These are phyloP conservation scores for Lactarius hatsudake DNA, from an alignment of 768 basidiomycete species.

Conservation along the genomic window DNA sequence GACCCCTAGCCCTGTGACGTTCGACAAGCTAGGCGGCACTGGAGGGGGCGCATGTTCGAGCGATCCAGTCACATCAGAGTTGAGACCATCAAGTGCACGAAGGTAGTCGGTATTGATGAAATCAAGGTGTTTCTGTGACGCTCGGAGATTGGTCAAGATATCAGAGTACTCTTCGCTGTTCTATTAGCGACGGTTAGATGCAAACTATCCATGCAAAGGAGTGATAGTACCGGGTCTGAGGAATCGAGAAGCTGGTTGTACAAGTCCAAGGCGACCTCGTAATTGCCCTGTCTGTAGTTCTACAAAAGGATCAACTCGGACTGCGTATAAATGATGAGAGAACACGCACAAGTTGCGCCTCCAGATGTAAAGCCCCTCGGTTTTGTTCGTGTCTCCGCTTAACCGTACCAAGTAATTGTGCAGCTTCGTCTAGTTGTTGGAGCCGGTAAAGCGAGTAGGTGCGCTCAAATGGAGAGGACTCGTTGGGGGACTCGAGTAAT, in stretches of 20 bases:
- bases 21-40: conserved; percentile 36
- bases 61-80: conserved; percentile 46
- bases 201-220: conserved; percentile 30
- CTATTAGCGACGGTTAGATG: conserved; percentile 40
- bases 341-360: conserved; percentile 78
- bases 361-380: conserved; percentile 71
- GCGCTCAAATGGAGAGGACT: conserved; percentile 53
- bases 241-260: conserved; percentile 82
- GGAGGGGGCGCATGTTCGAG: conserved; percentile 67
- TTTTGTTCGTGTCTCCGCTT: conserved; percentile 43
- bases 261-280: conserved; percentile 67
- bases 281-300: conserved; percentile 78
- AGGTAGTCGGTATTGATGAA: conserved; percentile 75
- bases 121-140: conserved; percentile 78
- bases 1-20: conserved; percentile 30
- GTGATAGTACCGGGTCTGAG: conserved; percentile 59
- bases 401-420: conserved; percentile 47
- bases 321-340: conserved; percentile 13
- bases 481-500: conserved; percentile 45
- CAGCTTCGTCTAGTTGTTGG: conserved; percentile 71
- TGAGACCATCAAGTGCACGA: conserved; percentile 59
- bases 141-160: conserved; percentile 80
- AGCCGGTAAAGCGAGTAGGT: conserved; percentile 85
- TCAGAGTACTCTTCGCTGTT: conserved; percentile 86
- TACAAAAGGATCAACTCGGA: conserved; percentile 34